phyloP scores from a whole-genome alignment of 257 asterid genomes.

The Coffea canephora region DNA sequence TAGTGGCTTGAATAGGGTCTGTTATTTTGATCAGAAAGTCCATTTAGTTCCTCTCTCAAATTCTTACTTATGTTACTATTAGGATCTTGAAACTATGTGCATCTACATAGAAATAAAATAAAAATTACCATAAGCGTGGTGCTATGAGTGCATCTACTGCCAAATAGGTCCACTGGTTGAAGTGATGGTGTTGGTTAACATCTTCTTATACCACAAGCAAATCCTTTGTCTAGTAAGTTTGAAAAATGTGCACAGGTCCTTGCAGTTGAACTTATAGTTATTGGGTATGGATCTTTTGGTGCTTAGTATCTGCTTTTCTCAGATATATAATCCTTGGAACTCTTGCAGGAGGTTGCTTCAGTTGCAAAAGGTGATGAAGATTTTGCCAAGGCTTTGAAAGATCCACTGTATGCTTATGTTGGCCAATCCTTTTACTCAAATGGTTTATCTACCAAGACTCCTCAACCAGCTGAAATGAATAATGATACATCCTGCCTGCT shows the following conservation, averaged over 20 bases:
- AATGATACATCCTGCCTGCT: slow-evolving; percentile 14
- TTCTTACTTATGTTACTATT: background rate
- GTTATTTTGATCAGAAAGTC: background rate
- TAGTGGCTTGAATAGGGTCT: background rate
- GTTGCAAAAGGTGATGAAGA: slow-evolving; percentile 54
- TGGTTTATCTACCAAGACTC: slow-evolving; percentile 11
- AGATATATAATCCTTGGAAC: slow-evolving; percentile 12
- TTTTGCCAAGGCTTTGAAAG: slow-evolving; percentile 55
- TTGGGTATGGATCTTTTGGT: background rate
- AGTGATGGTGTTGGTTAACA: background rate
- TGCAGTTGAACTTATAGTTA: background rate
- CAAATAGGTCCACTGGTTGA: background rate
- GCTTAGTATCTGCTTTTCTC: slow-evolving; percentile 6
- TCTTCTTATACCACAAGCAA: background rate
- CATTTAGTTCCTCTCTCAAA: background rate
- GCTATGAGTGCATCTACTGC: slow-evolving; percentile 3
- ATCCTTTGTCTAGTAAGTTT: too few relatives aligned
- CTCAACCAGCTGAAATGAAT: slow-evolving; percentile 20
- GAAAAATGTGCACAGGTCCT: background rate
- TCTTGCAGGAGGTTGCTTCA: slow-evolving; percentile 70
- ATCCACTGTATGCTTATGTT: slow-evolving; percentile 47
- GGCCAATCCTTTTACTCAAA: slow-evolving; percentile 54
- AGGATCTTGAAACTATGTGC: background rate
- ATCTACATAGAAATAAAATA: background rate
- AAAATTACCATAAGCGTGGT: background rate